phyloP scores from a whole-genome alignment of 1,284 basidiomycete species.

The Tremellales sp. region DNA sequence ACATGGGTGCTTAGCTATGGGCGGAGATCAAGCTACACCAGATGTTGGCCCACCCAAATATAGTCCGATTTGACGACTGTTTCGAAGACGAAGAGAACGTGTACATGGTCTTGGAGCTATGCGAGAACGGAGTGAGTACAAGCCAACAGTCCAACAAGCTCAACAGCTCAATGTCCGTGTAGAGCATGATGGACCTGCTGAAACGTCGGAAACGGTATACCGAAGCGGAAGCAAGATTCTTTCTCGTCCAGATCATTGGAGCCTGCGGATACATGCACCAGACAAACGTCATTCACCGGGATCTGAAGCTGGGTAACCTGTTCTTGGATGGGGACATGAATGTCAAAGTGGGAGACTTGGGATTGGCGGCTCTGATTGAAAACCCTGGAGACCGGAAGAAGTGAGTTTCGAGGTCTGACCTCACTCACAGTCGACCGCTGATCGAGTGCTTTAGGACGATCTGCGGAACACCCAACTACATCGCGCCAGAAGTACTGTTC shows the following conservation, averaged over 20 bases:
- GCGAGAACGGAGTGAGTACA: constrained; percentile 65
- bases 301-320: constrained; percentile 92
- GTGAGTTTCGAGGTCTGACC: too few relatives aligned
- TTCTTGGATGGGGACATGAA: constrained; percentile 91
- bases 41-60: constrained; percentile 85
- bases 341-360: constrained; percentile 96
- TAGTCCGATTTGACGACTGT: constrained; percentile 87
- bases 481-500: constrained; percentile 95
- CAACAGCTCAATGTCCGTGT: constrained; percentile 1
- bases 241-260: constrained; percentile 89
- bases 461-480: constrained; percentile 98
- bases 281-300: constrained; percentile 87
- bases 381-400: constrained; percentile 95
- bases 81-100: constrained; percentile 96
- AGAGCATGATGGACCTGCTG: constrained; percentile 79
- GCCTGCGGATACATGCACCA: constrained; percentile 98
- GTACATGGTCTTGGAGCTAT: constrained; percentile 94
- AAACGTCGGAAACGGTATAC: constrained; percentile 81
- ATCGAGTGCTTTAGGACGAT: constrained; percentile 66
- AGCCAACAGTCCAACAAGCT: not conserved
- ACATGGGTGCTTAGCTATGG: constrained; percentile 62
- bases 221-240: constrained; percentile 88
- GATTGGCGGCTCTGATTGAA: constrained; percentile 92
- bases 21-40: constrained; percentile 98
- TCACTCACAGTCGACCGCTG: not conserved